Base-by-base conservation (phyloP, 2,329 filamentous ascomycete genomes). In the Hypoxylon sp. region DNA sequence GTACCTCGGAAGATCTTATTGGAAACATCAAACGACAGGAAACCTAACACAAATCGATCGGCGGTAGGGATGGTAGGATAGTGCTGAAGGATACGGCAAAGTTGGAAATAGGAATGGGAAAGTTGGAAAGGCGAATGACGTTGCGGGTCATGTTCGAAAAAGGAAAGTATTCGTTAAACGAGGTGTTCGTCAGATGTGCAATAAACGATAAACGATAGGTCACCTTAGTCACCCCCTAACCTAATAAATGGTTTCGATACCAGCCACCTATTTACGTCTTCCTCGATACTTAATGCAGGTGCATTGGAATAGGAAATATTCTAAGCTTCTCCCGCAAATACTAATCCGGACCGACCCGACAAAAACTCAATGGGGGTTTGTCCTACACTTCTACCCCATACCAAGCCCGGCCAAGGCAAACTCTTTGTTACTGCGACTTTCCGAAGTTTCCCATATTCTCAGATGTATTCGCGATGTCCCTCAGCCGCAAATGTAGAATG, bases 261-360 rank as follows among this genome's bases (percentile, higher is more conserved):
- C 50, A 31, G 14, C 50, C 25, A 22, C 30, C 30, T 35, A n/a
- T 35, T 33, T 53, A 27, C 31, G 49, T 31, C 14, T 46, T 46
- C 25, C 25, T 57, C 6, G 17, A 22, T 35, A 57, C 44, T 31
- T 25, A 50, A 59, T 31, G 46, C 56, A 37, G 55, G 20, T 49
- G 42, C 31, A 37, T 58, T 58, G 22, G 44, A 59, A 59, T 49
- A 59, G 44, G 40, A 25, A 57, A 59, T 33, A 22, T 17, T 59
- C 49, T 40, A 50, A 59, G 56, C 20, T 59, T 59, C 56, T 59
- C 22, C 44, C 33, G 46, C 3, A 42, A 40, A 53, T 61, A 27
- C 35, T 13, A 33, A 25, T 31, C 57, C 46, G 57, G 46, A 22
- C 57, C 48, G 57, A 33, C 25, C 57, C 46, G 57, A 51, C 22